These are phyloP conservation scores for Euclidium syriacum DNA, from an alignment of 345 rosid species.

Conservation along the genomic window DNA sequence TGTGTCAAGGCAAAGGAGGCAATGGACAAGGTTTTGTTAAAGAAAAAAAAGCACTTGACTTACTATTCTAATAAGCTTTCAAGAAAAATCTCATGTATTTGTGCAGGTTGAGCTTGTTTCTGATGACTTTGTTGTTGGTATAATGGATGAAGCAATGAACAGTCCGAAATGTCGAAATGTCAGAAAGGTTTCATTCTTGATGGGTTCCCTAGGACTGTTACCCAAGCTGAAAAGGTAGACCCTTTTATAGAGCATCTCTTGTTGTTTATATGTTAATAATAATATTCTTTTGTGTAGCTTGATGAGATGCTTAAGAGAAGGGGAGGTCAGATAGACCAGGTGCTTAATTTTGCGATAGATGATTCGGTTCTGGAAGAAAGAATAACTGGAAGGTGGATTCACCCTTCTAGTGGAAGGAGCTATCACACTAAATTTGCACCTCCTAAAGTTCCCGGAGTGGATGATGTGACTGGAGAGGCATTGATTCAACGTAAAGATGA, in stretches of 20 bases:
- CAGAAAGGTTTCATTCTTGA: slow-evolving; percentile 94
- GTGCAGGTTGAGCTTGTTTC: slow-evolving; percentile 97
- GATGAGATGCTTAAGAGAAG: slow-evolving; percentile 89
- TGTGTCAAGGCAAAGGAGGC: slow-evolving; percentile 96
- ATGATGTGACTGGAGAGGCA: slow-evolving; percentile 96
- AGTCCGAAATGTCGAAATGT: slow-evolving; percentile 90
- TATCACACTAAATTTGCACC: slow-evolving; percentile 88
- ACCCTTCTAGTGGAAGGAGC: slow-evolving; percentile 92
- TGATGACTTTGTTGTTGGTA: slow-evolving; percentile 91
- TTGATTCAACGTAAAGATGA: slow-evolving; percentile 93
- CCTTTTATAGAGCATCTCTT: background rate
- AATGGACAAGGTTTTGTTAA: slow-evolving; percentile 72
- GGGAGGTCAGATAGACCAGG: slow-evolving; percentile 72
- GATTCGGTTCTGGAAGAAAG: slow-evolving; percentile 93
- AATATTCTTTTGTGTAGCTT: slow-evolving; percentile 39
- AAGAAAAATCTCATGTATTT: no score
- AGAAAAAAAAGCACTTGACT: background rate
- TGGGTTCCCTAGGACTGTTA: slow-evolving; percentile 89
- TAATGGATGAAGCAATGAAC: slow-evolving; percentile 92
- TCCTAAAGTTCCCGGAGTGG: slow-evolving; percentile 69
- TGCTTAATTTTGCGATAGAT: slow-evolving; percentile 80
- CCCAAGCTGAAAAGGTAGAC: slow-evolving; percentile 81
- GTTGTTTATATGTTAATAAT: no score
- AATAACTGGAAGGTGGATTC: slow-evolving; percentile 96
- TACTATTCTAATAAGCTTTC: background rate